Evolutionary conservation across 2,329 filamentous ascomycete genomes (phyloP), one percentile per base, ranked within the genome.

Genomic region (Coniella lustricola): DNA sequence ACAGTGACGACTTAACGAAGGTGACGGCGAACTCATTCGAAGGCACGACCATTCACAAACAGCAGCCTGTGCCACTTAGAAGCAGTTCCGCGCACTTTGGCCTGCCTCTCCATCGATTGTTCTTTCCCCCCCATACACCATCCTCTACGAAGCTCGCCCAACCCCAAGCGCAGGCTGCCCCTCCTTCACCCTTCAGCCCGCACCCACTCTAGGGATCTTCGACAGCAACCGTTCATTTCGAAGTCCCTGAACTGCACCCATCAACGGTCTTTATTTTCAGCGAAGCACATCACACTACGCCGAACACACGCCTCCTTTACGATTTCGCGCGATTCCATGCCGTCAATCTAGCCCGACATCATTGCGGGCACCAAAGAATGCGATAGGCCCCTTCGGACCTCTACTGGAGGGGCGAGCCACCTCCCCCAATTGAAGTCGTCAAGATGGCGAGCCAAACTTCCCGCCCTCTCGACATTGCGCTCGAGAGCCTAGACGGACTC

Each of bases 401-500:
- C 48, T 44, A 50, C 38, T 50, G 44, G 32, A 50, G 51, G 51
- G 48, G 50, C 51, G 41, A 44, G 48, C 20, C 36, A 42, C 37
- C 48, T 40, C 36, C 53, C 55, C 21, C 36, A 41, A 33, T 37
- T 51, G 51, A 55, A 42, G 38, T 21, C 45, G 38, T 21, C 45
- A 56, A 55, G 43, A 61, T 62, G 58, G 56, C 63, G 57, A 56
- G 56, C 54, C 68, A 68, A 62, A 62, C 64, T 54, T 64, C 66
- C 48, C 73, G 73, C 60, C 69, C 47, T 33, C 50, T 75, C 57
- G 71, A 74, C 59, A 66, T 77, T 60, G 74, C 76, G 57, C 67
- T 79, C 49, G 74, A 77, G 64, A 71, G 71, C 56, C 71, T 80
- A 46, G 77, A 81, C 48, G 66, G 69, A 47, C 70, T 79, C 53